Evolutionary conservation across 169 alveolate genomes (phyloP), one percentile per base, ranked within the genome.

Genomic region (Plasmodium gallinaceum): DNA sequence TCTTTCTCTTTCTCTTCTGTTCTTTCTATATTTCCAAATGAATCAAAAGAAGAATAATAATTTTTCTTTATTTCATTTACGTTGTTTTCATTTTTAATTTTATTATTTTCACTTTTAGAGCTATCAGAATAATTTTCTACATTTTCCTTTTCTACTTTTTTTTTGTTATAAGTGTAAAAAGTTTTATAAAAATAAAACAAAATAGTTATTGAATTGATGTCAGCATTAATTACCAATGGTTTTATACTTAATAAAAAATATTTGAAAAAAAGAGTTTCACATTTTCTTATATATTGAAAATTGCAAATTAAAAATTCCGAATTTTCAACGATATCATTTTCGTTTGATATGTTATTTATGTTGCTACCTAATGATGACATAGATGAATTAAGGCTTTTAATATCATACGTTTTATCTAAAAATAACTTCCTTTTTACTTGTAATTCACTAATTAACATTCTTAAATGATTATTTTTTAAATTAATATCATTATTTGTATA

Each of bases 161-260:
- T 45, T 39, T 64, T 51, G 2, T 57, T 43, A 42, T 64, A 76
- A 26, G 42, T 74, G 20, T 39, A n/a, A 51, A 76, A 76, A 4
- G 89, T 76, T 57, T 76, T 76, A n/a, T 76, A 76, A 57, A 76
- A 76, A 24, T 76, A 76, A 48, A 76, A 76, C 20, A 76, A 70
- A 46, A 76, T 37, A 22, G 89, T 76, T 7, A 76, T 76, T 0
- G 89, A 42, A 18, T 76, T 76, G 2, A 76, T 76, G 18, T 76
- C 89, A 8, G 89, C 89, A 18, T 76, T 76, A n/a, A 76, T 76
- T 0, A 76, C 89, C 6, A 76, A 24, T 8, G 89, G 89, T 57
- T 76, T 76, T 32, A 76, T 64, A 39, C 89, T 76, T 16, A 76
- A 58, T 32, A 76, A 58, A 58, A 76, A 76, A 32, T 76, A 76